phyloP scores from a whole-genome alignment of 1,139 yeast species.

The Magnusiomyces tetraspermus region DNA sequence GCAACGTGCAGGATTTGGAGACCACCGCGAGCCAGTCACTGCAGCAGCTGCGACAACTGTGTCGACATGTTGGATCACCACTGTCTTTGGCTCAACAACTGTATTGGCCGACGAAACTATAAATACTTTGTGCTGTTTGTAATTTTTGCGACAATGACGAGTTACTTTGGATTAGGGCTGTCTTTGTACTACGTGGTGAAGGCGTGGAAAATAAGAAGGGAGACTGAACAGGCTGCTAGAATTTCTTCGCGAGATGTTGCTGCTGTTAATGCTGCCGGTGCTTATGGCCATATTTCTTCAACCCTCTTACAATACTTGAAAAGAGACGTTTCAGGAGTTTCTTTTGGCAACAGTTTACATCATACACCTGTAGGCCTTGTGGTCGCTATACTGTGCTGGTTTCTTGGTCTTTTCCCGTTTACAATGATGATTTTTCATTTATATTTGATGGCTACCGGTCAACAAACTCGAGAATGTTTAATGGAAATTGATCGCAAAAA shows the following conservation, averaged over 20 bases:
- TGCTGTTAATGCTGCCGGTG: neutral
- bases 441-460: conserved; percentile 12
- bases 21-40: conserved; percentile 64
- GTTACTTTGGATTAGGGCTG: conserved; percentile 6
- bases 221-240: neutral
- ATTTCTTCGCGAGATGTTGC: neutral
- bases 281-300: neutral
- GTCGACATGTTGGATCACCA: conserved; percentile 55
- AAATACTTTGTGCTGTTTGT: conserved; percentile 17
- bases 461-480: conserved; percentile 13
- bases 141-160: conserved; percentile 5
- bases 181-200: conserved; percentile 9
- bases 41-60: conserved; percentile 53
- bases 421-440: conserved; percentile 6
- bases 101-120: conserved; percentile 67
- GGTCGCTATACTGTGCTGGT: conserved; percentile 10
- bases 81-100: conserved; percentile 70
- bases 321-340: neutral
- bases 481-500: neutral
- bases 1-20: conserved; percentile 56
- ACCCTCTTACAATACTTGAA: neutral
- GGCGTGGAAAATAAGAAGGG: conserved; percentile 8
- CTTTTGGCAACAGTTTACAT: conserved; percentile 9
- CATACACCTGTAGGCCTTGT: conserved; percentile 13
- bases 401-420: conserved; percentile 10